Evolutionary conservation across 495 filamentous ascomycete genomes (phyloP), one percentile per base, ranked within the genome.

Genomic region (Penicillium angulare): DNA sequence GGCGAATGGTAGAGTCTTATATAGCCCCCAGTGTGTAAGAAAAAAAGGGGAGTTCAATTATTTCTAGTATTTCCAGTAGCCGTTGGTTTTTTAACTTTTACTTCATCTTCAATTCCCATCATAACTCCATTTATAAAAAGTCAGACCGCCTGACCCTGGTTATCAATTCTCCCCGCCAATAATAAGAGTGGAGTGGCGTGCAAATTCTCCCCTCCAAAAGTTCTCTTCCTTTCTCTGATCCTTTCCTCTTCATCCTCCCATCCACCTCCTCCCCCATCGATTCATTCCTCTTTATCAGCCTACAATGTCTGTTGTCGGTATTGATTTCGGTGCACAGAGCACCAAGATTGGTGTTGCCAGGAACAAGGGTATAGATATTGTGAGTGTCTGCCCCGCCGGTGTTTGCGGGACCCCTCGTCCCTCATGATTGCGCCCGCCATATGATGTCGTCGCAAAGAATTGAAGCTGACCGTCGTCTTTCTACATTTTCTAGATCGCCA

Each of bases 331-430:
- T 75, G 88, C 91, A 23, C 88, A 95, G 63, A 96, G 95, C 79
- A 96, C 92, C 57, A 92, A 95, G 65, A 88, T 97, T 71, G 95
- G 93, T 66, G 93, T 97, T 70, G 92, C 93, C 57, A 80, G 92
- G 66, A 97, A 97, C 71, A 88, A 95, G 64, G 93, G 93, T 79
- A 95, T 98, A 68, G 93, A 99, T 80, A 95, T 99, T 71, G 92
- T 97, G 85, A 63, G 91, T 95, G 59, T 53, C 53, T 51, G 53
- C 56, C 57, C 64, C 61, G 60, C 57, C 45, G 23, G 50, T 35
- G 38, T 43, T 52, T 39, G 24, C 44, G 43, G 43, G 32, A 48
- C 45, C 33, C 45, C 45, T 27, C 33, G 45, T 46, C 24, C 42
- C 15, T 32, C 2, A 15, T 27, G 24, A 44, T 44, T 31, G 15